phyloP scores from a whole-genome alignment of 2,329 filamentous ascomycete species.

The Stagonosporopsis cucurbitacearum region DNA sequence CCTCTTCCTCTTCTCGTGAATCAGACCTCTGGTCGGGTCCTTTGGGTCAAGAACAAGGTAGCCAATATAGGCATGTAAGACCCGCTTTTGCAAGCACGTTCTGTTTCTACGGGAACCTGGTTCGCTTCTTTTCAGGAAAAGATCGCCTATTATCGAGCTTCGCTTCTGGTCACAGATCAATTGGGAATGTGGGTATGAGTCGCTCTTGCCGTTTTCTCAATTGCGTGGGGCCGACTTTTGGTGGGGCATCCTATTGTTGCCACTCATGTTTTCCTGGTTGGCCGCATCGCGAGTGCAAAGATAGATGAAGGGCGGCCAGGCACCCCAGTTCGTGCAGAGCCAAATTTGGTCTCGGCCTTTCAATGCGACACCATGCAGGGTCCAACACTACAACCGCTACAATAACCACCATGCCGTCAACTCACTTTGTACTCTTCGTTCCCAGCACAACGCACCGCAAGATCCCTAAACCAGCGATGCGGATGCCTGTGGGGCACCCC shows the following conservation, averaged over 20 bases:
- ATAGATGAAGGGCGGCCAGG: conserved; percentile 1
- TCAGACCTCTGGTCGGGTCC: too few species aligned
- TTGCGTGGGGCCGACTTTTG: background rate
- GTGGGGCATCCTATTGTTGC: background rate
- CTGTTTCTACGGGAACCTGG: background rate
- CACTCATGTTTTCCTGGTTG: background rate
- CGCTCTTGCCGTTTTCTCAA: background rate
- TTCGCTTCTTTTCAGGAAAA: background rate
- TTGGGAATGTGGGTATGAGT: background rate
- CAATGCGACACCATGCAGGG: conserved; percentile 10
- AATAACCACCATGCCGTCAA: background rate
- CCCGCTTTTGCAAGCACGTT: background rate
- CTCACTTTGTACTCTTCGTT: background rate
- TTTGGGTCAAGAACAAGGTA: too few species aligned
- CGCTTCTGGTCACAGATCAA: background rate
- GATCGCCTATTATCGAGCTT: background rate
- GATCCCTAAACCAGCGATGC: background rate
- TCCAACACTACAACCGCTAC: conserved; percentile 5
- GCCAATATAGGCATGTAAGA: background rate
- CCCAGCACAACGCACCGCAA: background rate
- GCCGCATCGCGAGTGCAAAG: conserved; percentile 8
- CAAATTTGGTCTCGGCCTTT: background rate
- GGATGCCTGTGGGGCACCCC: conserved; percentile 15
- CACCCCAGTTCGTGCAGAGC: conserved; percentile 1
- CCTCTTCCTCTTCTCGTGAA: too few species aligned